Base-by-base conservation (phyloP, 257 asterid genomes). In the Penstemon eatonii region DNA sequence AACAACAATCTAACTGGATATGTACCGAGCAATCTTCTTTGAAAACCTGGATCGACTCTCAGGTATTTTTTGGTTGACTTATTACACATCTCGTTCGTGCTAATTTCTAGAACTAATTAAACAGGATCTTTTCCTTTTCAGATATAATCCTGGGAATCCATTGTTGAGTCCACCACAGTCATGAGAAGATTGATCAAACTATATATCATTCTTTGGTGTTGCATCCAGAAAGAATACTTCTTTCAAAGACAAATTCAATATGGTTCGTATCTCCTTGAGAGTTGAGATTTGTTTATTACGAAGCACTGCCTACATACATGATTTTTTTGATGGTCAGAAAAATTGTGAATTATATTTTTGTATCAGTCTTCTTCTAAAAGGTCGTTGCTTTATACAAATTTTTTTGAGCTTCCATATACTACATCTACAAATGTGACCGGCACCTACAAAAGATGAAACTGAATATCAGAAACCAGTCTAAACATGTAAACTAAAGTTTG, bases 1-100 rank as follows among this genome's bases (percentile, higher is more conserved):
- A 91, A 87, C 80, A 93, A 93, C 84, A 93, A 93, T 69, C 84
- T 93, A 60, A 83, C 89, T n/a, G 99, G 99, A 49, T 82, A 75
- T 61, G 79, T 93, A 67, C 99, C 99, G 9, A 75, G 76, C 78
- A 72, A 12, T 79, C 90, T 93, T 69, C 10, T 57, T 0, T 76
- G 73, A 70, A 90, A 84, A 66, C 70, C 93, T 9, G 89, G 85
- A 51, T 65, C 84, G 76, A 71, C 78, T 52, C 76, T 90, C 36
- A 87, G 91, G 99, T 90, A 55, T 73, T 53, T 55, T 8, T n/a
- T 33, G 3, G 13, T n/a, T 25, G 2, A 12, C 5, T 4, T 33
- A 43, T 37, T 62, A 40, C 8, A 47, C 13, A 42, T 44, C 52
- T 49, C 63, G 51, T 55, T 40, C 1, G 19, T 41, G 10, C 37